These are phyloP conservation scores for Aspergillus tanneri DNA, from an alignment of 2,329 filamentous ascomycete genomes.

Conservation along the genomic window DNA sequence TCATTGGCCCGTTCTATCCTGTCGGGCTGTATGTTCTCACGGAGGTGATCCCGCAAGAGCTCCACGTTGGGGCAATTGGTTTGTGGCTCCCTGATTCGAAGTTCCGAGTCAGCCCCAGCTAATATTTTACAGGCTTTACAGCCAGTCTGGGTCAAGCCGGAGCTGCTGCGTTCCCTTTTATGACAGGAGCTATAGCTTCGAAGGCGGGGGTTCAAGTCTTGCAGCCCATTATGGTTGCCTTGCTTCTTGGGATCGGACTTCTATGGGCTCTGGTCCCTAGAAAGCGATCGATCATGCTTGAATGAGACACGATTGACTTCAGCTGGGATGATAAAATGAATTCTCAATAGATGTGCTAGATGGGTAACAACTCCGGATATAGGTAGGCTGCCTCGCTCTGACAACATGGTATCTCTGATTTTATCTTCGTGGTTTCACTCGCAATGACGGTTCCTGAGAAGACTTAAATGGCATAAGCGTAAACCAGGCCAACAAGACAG, in stretches of 20 bases:
- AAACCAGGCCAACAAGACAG: too few species aligned
- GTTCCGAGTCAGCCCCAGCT: not conserved
- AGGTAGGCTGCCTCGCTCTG: too few species aligned
- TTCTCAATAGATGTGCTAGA: too few species aligned
- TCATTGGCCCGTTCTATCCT: slow-evolving; percentile 28
- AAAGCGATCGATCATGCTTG: slow-evolving; percentile 9
- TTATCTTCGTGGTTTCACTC: too few species aligned
- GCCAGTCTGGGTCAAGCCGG: slow-evolving; percentile 25
- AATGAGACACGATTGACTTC: not conserved
- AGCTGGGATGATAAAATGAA: not conserved
- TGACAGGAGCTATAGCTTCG: slow-evolving; percentile 26
- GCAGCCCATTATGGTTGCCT: slow-evolving; percentile 27
- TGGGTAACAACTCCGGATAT: too few species aligned
- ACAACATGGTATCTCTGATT: too few species aligned
- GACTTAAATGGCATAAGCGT: too few species aligned
- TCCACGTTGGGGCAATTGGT: slow-evolving; percentile 27
- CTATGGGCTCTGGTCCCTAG: slow-evolving; percentile 25
- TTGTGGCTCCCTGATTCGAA: not conserved
- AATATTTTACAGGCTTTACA: slow-evolving; percentile 19
- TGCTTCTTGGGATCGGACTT: slow-evolving; percentile 22
- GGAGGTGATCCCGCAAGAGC: slow-evolving; percentile 22
- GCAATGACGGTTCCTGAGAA: too few species aligned
- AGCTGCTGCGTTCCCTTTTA: slow-evolving; percentile 26
- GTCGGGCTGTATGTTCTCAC: slow-evolving; percentile 26
- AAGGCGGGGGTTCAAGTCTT: slow-evolving; percentile 23